Percentiles rank a stretch among this genome's conserved stretches.
Evolutionary conservation across 1,284 basidiomycete genomes (phyloP).

Genomic region (Vanrija sp.): DNA sequence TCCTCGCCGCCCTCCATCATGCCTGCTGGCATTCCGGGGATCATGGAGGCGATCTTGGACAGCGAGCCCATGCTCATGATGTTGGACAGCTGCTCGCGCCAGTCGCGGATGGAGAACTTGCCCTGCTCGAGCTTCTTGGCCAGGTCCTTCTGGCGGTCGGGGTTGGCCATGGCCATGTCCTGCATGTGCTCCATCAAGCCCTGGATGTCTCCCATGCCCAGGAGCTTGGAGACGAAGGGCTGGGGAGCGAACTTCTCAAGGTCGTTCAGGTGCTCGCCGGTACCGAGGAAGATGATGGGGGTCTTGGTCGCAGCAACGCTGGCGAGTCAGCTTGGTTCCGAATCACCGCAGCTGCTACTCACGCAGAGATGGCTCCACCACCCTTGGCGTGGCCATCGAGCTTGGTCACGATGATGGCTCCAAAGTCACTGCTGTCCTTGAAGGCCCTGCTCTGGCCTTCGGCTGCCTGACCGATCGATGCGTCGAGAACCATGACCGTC

Average conservation of each 20-base stretch:
- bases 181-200: conserved; percentile 98
- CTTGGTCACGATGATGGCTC: conserved; percentile 98
- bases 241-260: conserved; percentile 93
- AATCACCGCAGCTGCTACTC: not conserved
- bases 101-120: conserved; percentile 92
- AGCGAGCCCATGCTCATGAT: conserved; percentile 99
- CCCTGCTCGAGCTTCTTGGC: conserved; percentile 97
- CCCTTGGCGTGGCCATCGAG: conserved; percentile 99
- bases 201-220: conserved; percentile 93
- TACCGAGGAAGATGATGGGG: conserved; percentile 97
- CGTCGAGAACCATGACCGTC: conserved; percentile 85
- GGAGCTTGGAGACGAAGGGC: conserved; percentile 94
- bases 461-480: conserved; percentile 83
- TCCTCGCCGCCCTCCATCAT: conserved; percentile 86
- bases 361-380: conserved; percentile 87
- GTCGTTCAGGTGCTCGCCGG: conserved; percentile 94
- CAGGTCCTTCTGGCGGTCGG: conserved; percentile 96
- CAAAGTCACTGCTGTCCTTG: conserved; percentile 96
- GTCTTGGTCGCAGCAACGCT: conserved; percentile 92
- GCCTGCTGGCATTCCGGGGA: conserved; percentile 88
- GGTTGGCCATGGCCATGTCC: conserved; percentile 84
- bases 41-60: conserved; percentile 98
- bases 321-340: conserved; percentile 49
- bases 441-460: conserved; percentile 94
- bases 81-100: conserved; percentile 94